Base-by-base conservation (phyloP, 2,329 filamentous ascomycete genomes). In the Microthyrium microscopicum region DNA sequence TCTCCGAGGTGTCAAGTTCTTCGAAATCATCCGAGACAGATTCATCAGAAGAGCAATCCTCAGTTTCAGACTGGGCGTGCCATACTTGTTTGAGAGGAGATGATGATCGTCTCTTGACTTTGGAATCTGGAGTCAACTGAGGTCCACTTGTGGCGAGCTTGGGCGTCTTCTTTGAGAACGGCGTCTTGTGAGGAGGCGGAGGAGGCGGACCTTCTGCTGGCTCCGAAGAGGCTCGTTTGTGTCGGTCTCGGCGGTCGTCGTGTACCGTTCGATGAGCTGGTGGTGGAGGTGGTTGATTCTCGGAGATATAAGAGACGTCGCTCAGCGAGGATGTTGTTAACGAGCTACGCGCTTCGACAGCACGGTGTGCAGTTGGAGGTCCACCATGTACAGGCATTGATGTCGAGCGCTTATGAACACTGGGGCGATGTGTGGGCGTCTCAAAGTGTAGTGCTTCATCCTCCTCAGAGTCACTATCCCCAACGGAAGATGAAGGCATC, bases 71-170 rank as follows among this genome's bases (percentile, higher is more conserved):
- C 5, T 73, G 75, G 29, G 70, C 71, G 41, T 85, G 77, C 46
- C 94, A 98, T 56, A 98, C 87, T 50, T 95, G 87, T 58, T 98
- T 98, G 31, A 98, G 62, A 1, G 89, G 89, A 2, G 89, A 98
- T 0, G 89, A 95, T 2, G 74, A 78, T 13, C 84, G 73, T 28
- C 85, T 72, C 48, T 77, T 50, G 5, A 56, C 50, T 40, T 58
- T 46, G 36, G 55, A 44, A 44, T 53, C 44, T 59, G 74, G 47
- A 48, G 61, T 48, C 52, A 73, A 42, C 50, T 63, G 36, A 39
- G 60, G 55, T 60, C 64, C 11, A 57, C 45, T 9, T 57, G 56
- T 4, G 51, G 47, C 29, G 64, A 59, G 41, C 61, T 68, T n/a
- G 62, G n/a, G n/a, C n/a, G n/a, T n/a, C n/a, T n/a, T n/a, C n/a